Conservation (phyloP, 345 rosid genomes). For the Dipteronia dyeriana region DNA sequence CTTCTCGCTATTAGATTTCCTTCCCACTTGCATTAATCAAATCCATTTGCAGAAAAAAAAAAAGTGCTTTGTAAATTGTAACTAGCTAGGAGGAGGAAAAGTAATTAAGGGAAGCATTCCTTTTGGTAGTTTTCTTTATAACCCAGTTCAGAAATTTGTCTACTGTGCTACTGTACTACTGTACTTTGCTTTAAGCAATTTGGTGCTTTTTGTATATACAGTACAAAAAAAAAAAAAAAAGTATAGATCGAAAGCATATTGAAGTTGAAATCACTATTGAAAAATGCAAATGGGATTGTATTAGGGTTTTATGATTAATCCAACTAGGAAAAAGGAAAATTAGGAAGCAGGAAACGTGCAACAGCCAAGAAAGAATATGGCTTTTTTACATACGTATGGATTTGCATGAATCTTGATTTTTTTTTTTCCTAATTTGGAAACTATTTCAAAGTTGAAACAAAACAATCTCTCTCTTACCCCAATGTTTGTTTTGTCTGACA, state of each 20-base stretch:
- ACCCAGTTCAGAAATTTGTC: neutral
- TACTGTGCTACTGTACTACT: neutral
- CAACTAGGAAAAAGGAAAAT: neutral
- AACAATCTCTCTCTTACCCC: constrained; percentile 17
- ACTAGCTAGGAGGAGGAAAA: too few species aligned
- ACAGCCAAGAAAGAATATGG: constrained; percentile 1
- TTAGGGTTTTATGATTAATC: neutral
- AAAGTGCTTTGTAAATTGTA: too few species aligned
- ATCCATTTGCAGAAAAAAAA: too few species aligned
- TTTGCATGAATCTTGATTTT: constrained; percentile 9
- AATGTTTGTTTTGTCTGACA: constrained; percentile 28
- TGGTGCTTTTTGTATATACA: neutral
- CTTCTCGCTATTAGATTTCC: neutral
- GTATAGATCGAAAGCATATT: neutral
- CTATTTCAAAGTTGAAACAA: neutral
- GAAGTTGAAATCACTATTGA: neutral
- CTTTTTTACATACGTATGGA: constrained; percentile 9
- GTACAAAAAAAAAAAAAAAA: neutral
- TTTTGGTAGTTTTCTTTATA: neutral
- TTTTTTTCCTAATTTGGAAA: constrained; percentile 26
- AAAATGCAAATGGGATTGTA: neutral
- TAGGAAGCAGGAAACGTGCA: neutral
- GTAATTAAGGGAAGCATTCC: neutral
- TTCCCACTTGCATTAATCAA: neutral
- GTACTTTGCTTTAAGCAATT: neutral